Evolutionary conservation across 495 filamentous ascomycete species (phyloP), one percentile per base, ranked within the genome.

Genomic region (Lophium mytilinum): DNA sequence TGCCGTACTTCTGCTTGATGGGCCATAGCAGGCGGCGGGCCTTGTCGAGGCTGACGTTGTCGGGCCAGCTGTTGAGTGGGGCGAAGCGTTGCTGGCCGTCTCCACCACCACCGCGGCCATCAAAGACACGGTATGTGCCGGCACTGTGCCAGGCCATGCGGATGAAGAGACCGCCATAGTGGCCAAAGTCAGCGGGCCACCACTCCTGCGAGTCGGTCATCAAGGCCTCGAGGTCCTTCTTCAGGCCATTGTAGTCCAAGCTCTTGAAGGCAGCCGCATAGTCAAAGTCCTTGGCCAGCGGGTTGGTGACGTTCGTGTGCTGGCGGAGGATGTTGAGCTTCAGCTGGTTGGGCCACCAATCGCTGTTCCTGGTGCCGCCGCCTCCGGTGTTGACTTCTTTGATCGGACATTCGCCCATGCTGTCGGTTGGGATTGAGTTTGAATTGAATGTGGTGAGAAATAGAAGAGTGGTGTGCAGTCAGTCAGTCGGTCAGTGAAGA

Each of bases 1-100:
- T 78, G 68, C 85, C 85, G 65, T 88, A 88, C 77, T 88, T 88
- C 64, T 87, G 83, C 75, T 88, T 88, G 73, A 88, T 81, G 64
- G 85, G 85, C 85, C 85, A 88, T 52, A 88, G 70, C 56, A 88
- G 79, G 58, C 85, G 84, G 51, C 85, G 85, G 37, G 83, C 84
- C 78, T 88, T 88, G 78, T 88, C 85, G 48, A 88, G 77, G 62
- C 75, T 81, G 58, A 82, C 83, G 60, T 88, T 88, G 73, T 88
- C 85, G 55, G 85, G 85, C 85, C 85, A 88, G 75, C 80, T 84
- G 82, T 88, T 88, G 64, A 88, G 79, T 10, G 85, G 85, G 14
- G 85, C 84, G 60, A 88, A 87, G 35, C 85, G 81, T 71, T 88
- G 85, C 71, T 87, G 83, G 24, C 83, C 85, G 63, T 80, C 72